Percentiles rank a stretch among this genome's conserved stretches.
Evolutionary conservation across 2,329 filamentous ascomycete species (phyloP).

Genomic region (Zopfia rhizophila): DNA sequence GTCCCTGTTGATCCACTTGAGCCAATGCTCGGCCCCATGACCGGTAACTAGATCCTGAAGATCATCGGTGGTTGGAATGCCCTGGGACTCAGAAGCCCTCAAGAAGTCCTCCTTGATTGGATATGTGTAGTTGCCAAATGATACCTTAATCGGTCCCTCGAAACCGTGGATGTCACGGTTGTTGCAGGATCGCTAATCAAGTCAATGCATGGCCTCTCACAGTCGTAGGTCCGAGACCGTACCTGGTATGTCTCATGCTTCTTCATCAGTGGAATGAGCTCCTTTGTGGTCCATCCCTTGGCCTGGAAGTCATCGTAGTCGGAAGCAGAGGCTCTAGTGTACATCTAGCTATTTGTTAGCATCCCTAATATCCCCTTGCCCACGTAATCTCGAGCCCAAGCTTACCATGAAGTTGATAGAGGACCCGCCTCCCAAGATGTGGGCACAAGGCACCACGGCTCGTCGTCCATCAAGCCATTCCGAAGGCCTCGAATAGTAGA

Average conservation of each 20-base stretch:
- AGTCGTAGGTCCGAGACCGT: slow-evolving; percentile 59
- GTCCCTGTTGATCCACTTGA: slow-evolving; percentile 83
- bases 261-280: slow-evolving; percentile 79
- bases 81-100: slow-evolving; percentile 76
- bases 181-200: slow-evolving; percentile 50
- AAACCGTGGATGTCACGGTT: slow-evolving; percentile 76
- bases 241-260: slow-evolving; percentile 82
- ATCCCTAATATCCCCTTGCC: too few relatives aligned
- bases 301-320: slow-evolving; percentile 84
- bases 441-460: slow-evolving; percentile 78
- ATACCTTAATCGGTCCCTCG: slow-evolving; percentile 84
- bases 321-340: slow-evolving; percentile 75
- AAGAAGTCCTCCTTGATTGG: slow-evolving; percentile 86
- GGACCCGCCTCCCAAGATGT: slow-evolving; percentile 76
- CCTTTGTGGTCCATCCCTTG: slow-evolving; percentile 81
- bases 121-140: slow-evolving; percentile 81
- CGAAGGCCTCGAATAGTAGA: slow-evolving; percentile 81
- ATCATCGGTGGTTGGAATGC: slow-evolving; percentile 79
- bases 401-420: slow-evolving; percentile 81
- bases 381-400: neutral
- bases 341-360: slow-evolving; percentile 64
- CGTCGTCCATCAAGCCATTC: slow-evolving; percentile 76
- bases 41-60: slow-evolving; percentile 76
- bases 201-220: slow-evolving; percentile 47
- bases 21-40: slow-evolving; percentile 80